These are phyloP conservation scores for Mortierella sp. DNA, from an alignment of 371 early-diverging fungal genomes.

Conservation along the genomic window DNA sequence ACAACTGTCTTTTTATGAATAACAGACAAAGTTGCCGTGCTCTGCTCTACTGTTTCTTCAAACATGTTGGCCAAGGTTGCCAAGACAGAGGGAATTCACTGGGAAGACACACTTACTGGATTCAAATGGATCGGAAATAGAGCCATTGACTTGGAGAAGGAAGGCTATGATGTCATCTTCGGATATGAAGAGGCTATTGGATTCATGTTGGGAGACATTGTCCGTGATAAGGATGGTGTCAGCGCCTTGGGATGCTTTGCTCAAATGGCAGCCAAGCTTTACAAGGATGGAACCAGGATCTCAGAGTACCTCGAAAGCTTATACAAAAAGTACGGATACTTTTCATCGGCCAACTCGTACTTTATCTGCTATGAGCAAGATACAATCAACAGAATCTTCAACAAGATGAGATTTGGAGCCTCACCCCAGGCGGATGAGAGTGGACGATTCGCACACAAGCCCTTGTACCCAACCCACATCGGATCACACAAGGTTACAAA, in stretches of 20 bases:
- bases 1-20: not conserved
- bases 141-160: slow-evolving; percentile 72
- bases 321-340: slow-evolving; percentile 90
- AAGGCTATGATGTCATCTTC: slow-evolving; percentile 79
- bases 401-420: slow-evolving; percentile 85
- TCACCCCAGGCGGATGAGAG: slow-evolving; percentile 44
- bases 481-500: slow-evolving; percentile 76
- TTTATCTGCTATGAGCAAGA: slow-evolving; percentile 87
- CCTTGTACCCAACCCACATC: slow-evolving; percentile 79
- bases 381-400: slow-evolving; percentile 78
- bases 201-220: slow-evolving; percentile 81
- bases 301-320: slow-evolving; percentile 76
- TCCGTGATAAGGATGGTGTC: slow-evolving; percentile 90
- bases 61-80: slow-evolving; percentile 87
- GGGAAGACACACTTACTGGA: slow-evolving; percentile 94
- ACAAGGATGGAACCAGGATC: slow-evolving; percentile 72
- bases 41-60: slow-evolving; percentile 93
- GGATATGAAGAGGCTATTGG: slow-evolving; percentile 97
- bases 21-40: slow-evolving; percentile 77
- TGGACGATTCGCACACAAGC: slow-evolving; percentile 57
- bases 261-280: slow-evolving; percentile 82
- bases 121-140: slow-evolving; percentile 97
- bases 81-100: slow-evolving; percentile 80
- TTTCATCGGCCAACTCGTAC: slow-evolving; percentile 89
- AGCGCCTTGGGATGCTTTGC: slow-evolving; percentile 87